Conservation (phyloP, 2,329 filamentous ascomycete genomes). For the Aspergillus cejpii region DNA sequence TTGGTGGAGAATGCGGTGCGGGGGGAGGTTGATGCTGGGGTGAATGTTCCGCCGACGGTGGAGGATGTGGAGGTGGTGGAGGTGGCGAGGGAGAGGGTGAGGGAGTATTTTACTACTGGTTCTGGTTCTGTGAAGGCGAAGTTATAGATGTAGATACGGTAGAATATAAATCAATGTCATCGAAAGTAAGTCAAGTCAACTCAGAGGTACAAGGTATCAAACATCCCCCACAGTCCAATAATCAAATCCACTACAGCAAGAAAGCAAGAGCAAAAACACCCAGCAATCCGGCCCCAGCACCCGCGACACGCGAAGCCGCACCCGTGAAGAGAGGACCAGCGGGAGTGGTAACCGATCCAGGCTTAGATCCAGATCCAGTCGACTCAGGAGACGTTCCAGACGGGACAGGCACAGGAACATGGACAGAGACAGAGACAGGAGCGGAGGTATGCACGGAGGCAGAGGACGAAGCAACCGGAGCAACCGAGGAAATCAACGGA, state of each 20-base stretch:
- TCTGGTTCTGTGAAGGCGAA: conserved; percentile 42
- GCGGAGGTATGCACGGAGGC: conserved; percentile 5
- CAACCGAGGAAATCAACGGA: conserved; percentile 13
- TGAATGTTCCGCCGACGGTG: conserved; percentile 74
- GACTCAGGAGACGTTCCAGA: conserved; percentile 3
- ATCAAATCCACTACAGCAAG: conserved; percentile 33
- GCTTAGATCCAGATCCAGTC: no score
- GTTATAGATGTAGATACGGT: conserved; percentile 32
- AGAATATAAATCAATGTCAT: conserved; percentile 8
- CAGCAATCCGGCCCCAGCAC: conserved; percentile 47
- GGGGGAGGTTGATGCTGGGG: conserved; percentile 63
- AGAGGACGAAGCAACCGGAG: conserved; percentile 15
- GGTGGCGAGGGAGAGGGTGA: conserved; percentile 63
- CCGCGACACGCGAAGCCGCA: conserved; percentile 45
- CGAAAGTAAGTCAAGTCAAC: conserved; percentile 2
- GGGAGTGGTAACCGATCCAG: conserved; percentile 23
- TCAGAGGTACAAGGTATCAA: no score
- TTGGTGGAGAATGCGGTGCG: conserved; percentile 74
- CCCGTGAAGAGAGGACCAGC: conserved; percentile 42
- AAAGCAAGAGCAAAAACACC: conserved; percentile 48
- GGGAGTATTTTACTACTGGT: conserved; percentile 61
- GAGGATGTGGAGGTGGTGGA: conserved; percentile 72
- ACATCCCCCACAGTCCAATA: not conserved
- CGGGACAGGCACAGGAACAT: no score
- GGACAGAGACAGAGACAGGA: not conserved